These are phyloP conservation scores for Plasmopara viticola DNA, from an alignment of 352 stramenopile species.

Conservation along the genomic window DNA sequence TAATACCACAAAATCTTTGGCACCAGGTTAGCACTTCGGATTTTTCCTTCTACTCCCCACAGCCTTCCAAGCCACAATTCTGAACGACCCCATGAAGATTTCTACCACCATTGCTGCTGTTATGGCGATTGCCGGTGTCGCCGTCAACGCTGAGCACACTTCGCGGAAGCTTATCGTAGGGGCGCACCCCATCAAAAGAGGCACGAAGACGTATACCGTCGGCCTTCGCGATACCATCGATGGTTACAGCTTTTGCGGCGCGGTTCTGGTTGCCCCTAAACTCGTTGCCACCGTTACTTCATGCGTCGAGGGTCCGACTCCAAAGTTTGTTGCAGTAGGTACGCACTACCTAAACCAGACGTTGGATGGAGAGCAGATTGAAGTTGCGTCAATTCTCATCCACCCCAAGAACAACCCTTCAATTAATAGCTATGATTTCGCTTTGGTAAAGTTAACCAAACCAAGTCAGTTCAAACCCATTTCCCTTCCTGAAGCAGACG, in stretches of 20 bases:
- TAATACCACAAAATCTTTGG: too few species aligned
- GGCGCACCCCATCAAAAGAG: slow-evolving; percentile 18
- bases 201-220: slow-evolving; percentile 25
- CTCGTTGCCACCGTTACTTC: slow-evolving; percentile 19
- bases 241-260: slow-evolving; percentile 12
- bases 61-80: not conserved
- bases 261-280: slow-evolving; percentile 31
- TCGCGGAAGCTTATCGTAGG: slow-evolving; percentile 9
- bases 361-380: slow-evolving; percentile 34
- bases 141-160: slow-evolving; percentile 3
- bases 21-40: not conserved
- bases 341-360: slow-evolving; percentile 40
- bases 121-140: not conserved
- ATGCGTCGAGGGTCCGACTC: not conserved
- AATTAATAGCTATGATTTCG: slow-evolving; percentile 26
- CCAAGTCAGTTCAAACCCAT: slow-evolving; percentile 29
- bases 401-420: slow-evolving; percentile 3
- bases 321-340: slow-evolving; percentile 21
- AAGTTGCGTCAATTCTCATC: slow-evolving; percentile 23
- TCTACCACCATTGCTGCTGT: slow-evolving; percentile 4
- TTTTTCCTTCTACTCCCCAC: slow-evolving; percentile 6
- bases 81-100: slow-evolving; percentile 2
- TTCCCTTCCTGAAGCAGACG: slow-evolving; percentile 19
- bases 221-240: slow-evolving; percentile 10
- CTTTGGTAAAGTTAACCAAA: slow-evolving; percentile 37